phyloP scores from a whole-genome alignment of 345 rosid genomes.

The Rhizophora apiculata region DNA sequence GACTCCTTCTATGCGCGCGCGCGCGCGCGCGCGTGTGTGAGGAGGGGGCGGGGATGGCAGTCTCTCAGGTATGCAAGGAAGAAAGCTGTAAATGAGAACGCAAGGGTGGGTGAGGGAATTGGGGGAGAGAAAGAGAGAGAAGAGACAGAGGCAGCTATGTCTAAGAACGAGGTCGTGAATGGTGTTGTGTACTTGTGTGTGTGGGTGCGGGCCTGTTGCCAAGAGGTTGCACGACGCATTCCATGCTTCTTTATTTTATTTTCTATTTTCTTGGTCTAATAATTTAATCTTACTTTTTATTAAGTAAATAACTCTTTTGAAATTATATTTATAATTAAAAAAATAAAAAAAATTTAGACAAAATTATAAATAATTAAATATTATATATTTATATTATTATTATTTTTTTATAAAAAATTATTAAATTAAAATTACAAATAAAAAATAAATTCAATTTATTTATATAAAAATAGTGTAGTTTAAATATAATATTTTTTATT shows the following conservation, averaged over 20 bases:
- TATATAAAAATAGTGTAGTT: too few relatives aligned
- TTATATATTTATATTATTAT: too few relatives aligned
- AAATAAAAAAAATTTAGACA: too few relatives aligned
- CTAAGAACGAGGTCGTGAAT: conserved; percentile 26
- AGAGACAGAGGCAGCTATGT: background rate
- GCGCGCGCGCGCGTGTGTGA: background rate
- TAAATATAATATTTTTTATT: too few relatives aligned
- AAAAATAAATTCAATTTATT: too few relatives aligned
- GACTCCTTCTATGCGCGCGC: conserved; percentile 4
- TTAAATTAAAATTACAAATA: too few relatives aligned
- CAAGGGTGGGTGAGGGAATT: background rate
- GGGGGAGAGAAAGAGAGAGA: conserved; percentile 12
- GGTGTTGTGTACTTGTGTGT: background rate
- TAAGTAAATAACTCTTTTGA: too few relatives aligned
- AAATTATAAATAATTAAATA: too few relatives aligned
- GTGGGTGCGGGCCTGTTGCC: conserved; percentile 15
- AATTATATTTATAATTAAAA: too few relatives aligned
- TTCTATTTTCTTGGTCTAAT: background rate
- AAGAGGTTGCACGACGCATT: conserved; percentile 37
- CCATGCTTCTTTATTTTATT: conserved; percentile 26
- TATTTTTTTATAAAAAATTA: too few relatives aligned
- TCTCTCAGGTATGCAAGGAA: conserved; percentile 18
- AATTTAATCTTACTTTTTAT: background rate
- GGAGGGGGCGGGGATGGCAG: conserved; percentile 1
- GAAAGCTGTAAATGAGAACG: conserved; percentile 26